phyloP scores from a whole-genome alignment of 2,329 filamentous ascomycete genomes.

The Sporothrix brunneoviolacea region DNA sequence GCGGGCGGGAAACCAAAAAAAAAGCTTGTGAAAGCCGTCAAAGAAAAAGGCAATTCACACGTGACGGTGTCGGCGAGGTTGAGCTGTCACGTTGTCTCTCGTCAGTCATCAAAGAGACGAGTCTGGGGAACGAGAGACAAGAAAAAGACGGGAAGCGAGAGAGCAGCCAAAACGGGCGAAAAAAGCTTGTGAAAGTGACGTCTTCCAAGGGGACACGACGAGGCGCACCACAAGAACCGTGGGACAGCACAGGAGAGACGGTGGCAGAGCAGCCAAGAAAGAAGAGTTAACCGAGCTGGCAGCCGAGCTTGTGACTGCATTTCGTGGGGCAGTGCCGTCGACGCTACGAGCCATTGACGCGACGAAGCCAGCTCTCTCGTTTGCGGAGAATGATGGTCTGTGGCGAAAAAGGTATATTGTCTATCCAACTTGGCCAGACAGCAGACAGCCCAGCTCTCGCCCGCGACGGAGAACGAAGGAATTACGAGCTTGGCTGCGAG shows the following conservation, averaged over 20 bases:
- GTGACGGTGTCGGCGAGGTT: no score
- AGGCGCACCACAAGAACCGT: neutral
- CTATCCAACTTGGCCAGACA: no score
- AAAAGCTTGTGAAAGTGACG: constrained; percentile 17
- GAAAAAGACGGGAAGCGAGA: neutral
- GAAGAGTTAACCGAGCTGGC: constrained; percentile 36
- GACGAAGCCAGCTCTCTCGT: no score
- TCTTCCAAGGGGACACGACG: neutral
- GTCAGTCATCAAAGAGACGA: neutral
- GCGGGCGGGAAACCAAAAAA: neutral
- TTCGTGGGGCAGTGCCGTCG: no score
- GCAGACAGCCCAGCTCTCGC: no score
- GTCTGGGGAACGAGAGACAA: no score
- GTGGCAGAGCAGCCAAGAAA: neutral
- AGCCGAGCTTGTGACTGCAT: constrained; percentile 55
- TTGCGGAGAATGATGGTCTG: neutral
- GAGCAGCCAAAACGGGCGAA: neutral
- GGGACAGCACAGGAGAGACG: no score
- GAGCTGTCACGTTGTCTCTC: neutral
- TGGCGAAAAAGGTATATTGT: no score
- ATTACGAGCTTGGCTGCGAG: constrained; percentile 11
- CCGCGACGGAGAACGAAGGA: constrained; percentile 12
- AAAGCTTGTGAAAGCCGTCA: neutral
- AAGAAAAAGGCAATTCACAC: neutral
- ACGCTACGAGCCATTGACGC: no score